A percentile compares a stretch with the other conserved stretches of the same genome.
These are phyloP conservation scores for Leptomonas pyrrhocoris DNA, from an alignment of 208 protist genomes.

Conservation along the genomic window DNA sequence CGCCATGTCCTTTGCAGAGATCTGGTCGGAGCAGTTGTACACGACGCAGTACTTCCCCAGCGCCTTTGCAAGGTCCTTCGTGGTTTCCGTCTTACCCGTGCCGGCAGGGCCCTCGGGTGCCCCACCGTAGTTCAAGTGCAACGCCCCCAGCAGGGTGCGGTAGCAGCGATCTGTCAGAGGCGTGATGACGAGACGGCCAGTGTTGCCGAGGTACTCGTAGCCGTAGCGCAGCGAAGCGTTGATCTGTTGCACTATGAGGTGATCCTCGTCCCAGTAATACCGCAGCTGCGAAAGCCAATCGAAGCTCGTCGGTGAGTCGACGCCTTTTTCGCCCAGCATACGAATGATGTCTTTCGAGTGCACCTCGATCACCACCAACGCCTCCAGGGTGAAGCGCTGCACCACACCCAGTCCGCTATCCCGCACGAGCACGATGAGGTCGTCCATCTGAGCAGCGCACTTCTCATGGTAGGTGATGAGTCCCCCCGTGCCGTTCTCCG, in stretches of 20 bases:
- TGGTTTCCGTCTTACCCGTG: constrained; percentile 99
- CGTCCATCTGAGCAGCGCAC: constrained; percentile 87
- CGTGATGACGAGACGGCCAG: constrained; percentile 95
- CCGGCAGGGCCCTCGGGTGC: constrained; percentile 97
- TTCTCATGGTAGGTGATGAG: constrained; percentile 90
- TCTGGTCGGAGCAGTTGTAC: constrained; percentile 98
- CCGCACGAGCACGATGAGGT: constrained; percentile 93
- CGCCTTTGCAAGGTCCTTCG: constrained; percentile 97
- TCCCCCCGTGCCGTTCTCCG: constrained; percentile 79
- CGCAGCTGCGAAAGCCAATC: constrained; percentile 97
- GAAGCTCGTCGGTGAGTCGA: constrained; percentile 92
- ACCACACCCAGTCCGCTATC: constrained; percentile 84
- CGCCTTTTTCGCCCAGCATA: constrained; percentile 90
- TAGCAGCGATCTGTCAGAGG: constrained; percentile 96
- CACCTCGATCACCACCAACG: constrained; percentile 95
- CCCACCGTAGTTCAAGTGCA: constrained; percentile 97
- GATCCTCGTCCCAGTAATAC: constrained; percentile 95
- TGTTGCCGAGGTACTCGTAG: constrained; percentile 98
- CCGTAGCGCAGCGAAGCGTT: constrained; percentile 93
- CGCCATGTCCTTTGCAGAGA: constrained; percentile 96
- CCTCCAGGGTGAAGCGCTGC: constrained; percentile 92
- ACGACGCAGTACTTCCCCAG: constrained; percentile 97
- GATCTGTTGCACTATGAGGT: constrained; percentile 92
- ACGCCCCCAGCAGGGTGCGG: constrained; percentile 96
- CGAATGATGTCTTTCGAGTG: constrained; percentile 94